Conservation (phyloP, 2,329 filamentous ascomycete species). For the Aspergillus ochraceoroseus region DNA sequence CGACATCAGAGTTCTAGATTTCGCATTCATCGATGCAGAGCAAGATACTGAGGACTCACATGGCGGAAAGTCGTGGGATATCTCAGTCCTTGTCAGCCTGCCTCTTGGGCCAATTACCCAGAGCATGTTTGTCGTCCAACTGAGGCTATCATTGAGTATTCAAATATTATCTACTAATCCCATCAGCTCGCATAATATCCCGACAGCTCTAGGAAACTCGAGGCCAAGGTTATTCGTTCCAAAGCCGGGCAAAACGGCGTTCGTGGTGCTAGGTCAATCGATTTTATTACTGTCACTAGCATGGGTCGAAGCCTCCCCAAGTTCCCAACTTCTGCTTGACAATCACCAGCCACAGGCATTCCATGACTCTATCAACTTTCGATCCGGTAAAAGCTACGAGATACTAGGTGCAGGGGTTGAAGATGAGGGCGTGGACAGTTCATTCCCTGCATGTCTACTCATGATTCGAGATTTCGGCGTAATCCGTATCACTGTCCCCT, state of each 20-base stretch:
- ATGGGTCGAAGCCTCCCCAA: conserved; percentile 63
- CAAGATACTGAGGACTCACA: conserved; percentile 45
- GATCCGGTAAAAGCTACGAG: conserved; percentile 48
- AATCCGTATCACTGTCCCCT: conserved; percentile 49
- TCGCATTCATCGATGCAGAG: conserved; percentile 54
- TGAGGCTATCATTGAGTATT: conserved; percentile 53
- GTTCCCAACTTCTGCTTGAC: conserved; percentile 68
- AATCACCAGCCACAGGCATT: conserved; percentile 63
- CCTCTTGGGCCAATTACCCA: conserved; percentile 48
- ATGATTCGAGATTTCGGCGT: conserved; percentile 57
- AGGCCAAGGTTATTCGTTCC: conserved; percentile 72
- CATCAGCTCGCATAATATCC: conserved; percentile 60
- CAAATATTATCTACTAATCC: conserved; percentile 64
- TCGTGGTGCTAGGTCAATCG: conserved; percentile 72
- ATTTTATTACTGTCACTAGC: conserved; percentile 71
- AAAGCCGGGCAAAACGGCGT: conserved; percentile 71
- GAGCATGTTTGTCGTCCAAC: conserved; percentile 71
- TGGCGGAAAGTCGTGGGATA: conserved; percentile 47
- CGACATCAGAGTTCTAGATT: conserved; percentile 71
- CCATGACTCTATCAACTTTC: conserved; percentile 81
- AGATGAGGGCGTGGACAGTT: conserved; percentile 36
- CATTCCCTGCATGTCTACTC: conserved; percentile 45
- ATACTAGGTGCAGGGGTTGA: conserved; percentile 51
- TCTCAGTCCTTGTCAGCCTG: conserved; percentile 59
- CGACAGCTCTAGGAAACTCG: conserved; percentile 35